Evolutionary conservation across 106 monocot species (phyloP).

Genomic region (Platanthera zijinensis): DNA sequence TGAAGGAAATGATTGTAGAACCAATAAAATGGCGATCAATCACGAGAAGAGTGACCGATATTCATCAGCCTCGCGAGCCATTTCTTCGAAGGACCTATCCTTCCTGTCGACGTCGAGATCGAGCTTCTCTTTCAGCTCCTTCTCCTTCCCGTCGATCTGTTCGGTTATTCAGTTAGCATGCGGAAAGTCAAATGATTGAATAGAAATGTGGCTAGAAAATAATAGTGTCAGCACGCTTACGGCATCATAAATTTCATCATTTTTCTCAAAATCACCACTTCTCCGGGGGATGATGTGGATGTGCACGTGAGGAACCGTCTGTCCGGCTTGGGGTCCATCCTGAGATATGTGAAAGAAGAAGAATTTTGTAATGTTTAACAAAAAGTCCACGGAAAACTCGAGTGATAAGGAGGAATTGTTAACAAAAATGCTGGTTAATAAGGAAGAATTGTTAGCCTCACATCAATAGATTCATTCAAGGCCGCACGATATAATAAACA

Average conservation of each 20-base stretch:
- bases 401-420: neutral
- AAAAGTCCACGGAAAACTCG: too few relatives aligned
- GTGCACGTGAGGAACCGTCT: conserved; percentile 92
- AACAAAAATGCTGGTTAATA: neutral
- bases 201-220: neutral
- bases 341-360: conserved; percentile 15
- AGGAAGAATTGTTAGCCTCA: neutral
- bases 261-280: conserved; percentile 80
- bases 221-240: conserved; percentile 33
- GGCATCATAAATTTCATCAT: conserved; percentile 89
- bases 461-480: neutral
- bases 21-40: neutral
- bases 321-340: conserved; percentile 96
- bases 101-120: conserved; percentile 76
- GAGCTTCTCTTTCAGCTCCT: conserved; percentile 69
- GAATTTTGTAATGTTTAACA: neutral
- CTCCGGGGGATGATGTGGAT: conserved; percentile 90
- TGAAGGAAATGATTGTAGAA: neutral
- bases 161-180: neutral
- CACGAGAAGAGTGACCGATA: conserved; percentile 65
- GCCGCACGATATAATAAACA: too few relatives aligned
- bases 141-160: conserved; percentile 75
- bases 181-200: neutral
- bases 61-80: conserved; percentile 65
- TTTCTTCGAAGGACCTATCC: conserved; percentile 64